A percentile compares a stretch with the other conserved stretches of the same genome.
phyloP scores from a whole-genome alignment of 352 stramenopile genomes.

The Globisporangium spiculum region DNA sequence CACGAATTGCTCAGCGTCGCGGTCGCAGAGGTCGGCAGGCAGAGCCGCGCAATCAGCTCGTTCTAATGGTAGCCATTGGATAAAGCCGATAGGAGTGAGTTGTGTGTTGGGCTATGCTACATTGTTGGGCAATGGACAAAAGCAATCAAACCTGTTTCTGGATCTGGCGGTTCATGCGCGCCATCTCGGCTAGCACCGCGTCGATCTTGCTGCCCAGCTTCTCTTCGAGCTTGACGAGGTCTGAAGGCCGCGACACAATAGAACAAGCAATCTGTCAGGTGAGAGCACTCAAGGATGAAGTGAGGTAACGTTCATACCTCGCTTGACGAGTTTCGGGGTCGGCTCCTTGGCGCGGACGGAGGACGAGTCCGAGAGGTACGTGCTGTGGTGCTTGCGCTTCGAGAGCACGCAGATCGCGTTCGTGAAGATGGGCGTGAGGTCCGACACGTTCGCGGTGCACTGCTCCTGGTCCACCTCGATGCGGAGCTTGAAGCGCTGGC shows the following conservation, averaged over 20 bases:
- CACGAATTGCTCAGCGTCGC: constrained; percentile 14
- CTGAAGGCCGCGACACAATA: constrained; percentile 19
- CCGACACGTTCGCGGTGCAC: constrained; percentile 74
- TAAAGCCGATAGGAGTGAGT: neutral
- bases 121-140: neutral
- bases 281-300: neutral
- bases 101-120: neutral
- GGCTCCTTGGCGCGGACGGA: constrained; percentile 46
- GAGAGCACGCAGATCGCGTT: constrained; percentile 86
- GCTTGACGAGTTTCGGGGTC: constrained; percentile 56
- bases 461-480: constrained; percentile 85
- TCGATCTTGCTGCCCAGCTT: constrained; percentile 54
- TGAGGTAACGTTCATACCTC: constrained; percentile 28
- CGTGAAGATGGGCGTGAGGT: constrained; percentile 79
- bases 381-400: constrained; percentile 73
- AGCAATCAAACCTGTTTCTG: constrained; percentile 53
- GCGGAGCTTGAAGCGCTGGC: constrained; percentile 80
- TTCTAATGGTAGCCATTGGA: constrained; percentile 17
- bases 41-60: constrained; percentile 27
- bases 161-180: constrained; percentile 51
- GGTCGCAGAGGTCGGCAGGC: constrained; percentile 16
- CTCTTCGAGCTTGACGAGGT: constrained; percentile 61
- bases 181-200: constrained; percentile 46
- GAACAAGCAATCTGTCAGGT: neutral
- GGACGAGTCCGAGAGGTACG: constrained; percentile 40